Percentiles rank a stretch among this genome's conserved stretches.
Conservation (phyloP, 306 rosid species). For the Castanopsis chinensis region DNA sequence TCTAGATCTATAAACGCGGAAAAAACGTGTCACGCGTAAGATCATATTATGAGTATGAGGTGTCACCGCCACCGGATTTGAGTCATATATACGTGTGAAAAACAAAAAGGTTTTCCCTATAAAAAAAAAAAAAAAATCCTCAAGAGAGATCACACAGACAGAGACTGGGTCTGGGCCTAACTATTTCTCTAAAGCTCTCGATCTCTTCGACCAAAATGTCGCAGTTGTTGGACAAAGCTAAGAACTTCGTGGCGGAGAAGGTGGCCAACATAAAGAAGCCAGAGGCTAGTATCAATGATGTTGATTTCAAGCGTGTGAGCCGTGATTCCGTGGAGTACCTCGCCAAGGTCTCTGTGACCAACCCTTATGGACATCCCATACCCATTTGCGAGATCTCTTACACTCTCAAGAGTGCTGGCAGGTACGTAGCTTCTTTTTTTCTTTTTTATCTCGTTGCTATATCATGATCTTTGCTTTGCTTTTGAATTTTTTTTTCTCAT, state of each 20-base stretch:
- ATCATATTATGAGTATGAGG: no score
- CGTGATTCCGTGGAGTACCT: constrained; percentile 53
- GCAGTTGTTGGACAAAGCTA: constrained; percentile 54
- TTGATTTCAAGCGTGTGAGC: constrained; percentile 60
- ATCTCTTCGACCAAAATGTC: constrained; percentile 38
- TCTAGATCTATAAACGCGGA: not conserved
- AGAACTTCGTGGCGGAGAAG: constrained; percentile 52
- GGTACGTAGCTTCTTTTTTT: constrained; percentile 25
- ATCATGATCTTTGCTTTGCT: not conserved
- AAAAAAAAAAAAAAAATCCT: no score
- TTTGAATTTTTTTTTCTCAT: no score
- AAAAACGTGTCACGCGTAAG: constrained; percentile 7
- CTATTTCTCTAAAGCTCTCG: not conserved
- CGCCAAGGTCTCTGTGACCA: constrained; percentile 52
- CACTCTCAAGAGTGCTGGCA: constrained; percentile 64
- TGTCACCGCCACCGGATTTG: no score
- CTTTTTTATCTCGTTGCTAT: not conserved
- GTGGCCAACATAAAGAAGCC: constrained; percentile 50
- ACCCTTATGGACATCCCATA: constrained; percentile 50
- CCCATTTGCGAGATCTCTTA: constrained; percentile 74
- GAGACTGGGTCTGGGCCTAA: not conserved
- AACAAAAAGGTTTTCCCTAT: no score
- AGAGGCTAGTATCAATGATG: constrained; percentile 60
- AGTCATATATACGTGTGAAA: no score
- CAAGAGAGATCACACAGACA: not conserved